These are phyloP conservation scores for Pugionium dolabratum DNA, from an alignment of 345 rosid genomes.

Conservation along the genomic window DNA sequence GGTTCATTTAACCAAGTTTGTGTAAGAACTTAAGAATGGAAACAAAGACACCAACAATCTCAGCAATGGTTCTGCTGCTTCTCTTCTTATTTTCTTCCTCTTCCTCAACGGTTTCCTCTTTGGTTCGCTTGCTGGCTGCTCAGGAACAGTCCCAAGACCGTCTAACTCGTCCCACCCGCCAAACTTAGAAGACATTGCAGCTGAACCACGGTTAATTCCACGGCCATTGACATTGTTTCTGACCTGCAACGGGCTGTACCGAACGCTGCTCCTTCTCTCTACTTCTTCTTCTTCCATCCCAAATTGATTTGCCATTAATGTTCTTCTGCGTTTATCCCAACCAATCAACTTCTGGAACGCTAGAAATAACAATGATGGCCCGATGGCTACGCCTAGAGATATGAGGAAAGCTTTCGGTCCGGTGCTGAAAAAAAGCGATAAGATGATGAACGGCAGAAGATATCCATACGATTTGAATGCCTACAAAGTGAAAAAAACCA, in stretches of 20 bases:
- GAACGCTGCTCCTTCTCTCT: conserved; percentile 16
- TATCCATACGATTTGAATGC: conserved; percentile 41
- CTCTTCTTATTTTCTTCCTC: conserved; percentile 31
- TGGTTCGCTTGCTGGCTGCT: conserved; percentile 8
- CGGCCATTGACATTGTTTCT: conserved; percentile 29
- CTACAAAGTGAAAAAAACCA: conserved; percentile 22
- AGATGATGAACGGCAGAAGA: conserved; percentile 40
- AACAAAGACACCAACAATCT: conserved; percentile 43
- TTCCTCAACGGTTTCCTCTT: conserved; percentile 16
- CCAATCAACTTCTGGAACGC: conserved; percentile 41
- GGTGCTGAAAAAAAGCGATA: conserved; percentile 38
- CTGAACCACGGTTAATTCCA: conserved; percentile 6
- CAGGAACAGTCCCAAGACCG: background rate
- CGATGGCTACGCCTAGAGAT: conserved; percentile 34
- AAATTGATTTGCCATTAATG: conserved; percentile 27
- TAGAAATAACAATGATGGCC: conserved; percentile 31
- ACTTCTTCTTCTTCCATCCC: conserved; percentile 11
- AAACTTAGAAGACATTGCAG: conserved; percentile 34
- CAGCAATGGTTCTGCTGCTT: conserved; percentile 33
- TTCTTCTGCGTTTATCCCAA: conserved; percentile 31
- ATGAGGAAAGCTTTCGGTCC: conserved; percentile 44
- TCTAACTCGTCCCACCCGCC: conserved; percentile 44
- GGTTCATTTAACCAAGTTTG: conserved; percentile 34
- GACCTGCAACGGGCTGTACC: conserved; percentile 21
- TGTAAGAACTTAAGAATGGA: conserved; percentile 41